Evolutionary conservation across 768 basidiomycete genomes (phyloP), one percentile per base, ranked within the genome.

Genomic region (Boletus reticuloceps): DNA sequence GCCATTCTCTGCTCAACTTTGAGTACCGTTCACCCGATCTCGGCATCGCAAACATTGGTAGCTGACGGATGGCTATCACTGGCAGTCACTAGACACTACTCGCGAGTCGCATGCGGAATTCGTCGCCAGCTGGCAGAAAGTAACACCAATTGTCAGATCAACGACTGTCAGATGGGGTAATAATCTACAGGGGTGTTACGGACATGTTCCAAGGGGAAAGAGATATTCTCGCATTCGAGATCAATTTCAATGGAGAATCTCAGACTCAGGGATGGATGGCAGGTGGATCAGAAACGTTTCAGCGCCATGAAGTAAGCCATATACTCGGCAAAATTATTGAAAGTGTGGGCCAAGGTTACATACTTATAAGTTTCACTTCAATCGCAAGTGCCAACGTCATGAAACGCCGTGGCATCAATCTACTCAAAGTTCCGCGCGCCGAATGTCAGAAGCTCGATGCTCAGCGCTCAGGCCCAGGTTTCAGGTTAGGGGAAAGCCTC

Each of bases 221-320:
- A 59, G 54, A 39, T 57, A 29, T 25, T 53, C 54, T 58, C 53
- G 54, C 56, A 62, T 66, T 58, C 57, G 60, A 62, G 59, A 68
- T 47, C 55, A 50, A 59, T 66, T 64, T 56, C 17, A 39, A 39
- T 39, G 51, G 56, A 55, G 55, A 58, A 51, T 61, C 59, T 58
- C 63, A 50, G 52, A 50, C 60, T 58, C 64, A 69, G 64, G 61
- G 65, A 48, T 48, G 63, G 56, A 31, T n/a, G 8, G 20, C 41
- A 32, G 39, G 66, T 68, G 61, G 65, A 55, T 68, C 61, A 52
- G 55, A 65, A 65, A 61, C 48, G 50, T 64, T 64, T 67, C 65
- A 62, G 42, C 31, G 37, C 53, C 54, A 54, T 53, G 54, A 52
- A 50, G 60, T 45, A 48, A 58, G 61, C 27, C n/a, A 39, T 46